Conservation (phyloP, 768 basidiomycete species). For the Boletus vermiculosoides region DNA sequence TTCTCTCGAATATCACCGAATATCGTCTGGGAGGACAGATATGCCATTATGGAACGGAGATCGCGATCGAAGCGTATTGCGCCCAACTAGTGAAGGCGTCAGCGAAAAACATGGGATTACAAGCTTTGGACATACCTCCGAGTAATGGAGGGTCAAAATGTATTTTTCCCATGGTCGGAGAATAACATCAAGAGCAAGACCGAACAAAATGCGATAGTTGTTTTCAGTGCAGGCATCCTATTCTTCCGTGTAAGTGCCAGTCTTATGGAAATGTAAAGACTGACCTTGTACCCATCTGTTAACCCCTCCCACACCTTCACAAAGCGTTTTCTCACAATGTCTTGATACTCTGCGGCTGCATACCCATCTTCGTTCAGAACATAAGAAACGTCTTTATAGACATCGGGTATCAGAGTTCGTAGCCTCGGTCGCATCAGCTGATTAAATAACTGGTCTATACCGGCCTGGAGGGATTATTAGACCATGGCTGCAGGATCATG, state of each 20-base stretch:
- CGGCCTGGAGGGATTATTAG: conserved; percentile 46
- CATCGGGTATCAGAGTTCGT: conserved; percentile 78
- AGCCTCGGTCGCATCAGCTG: conserved; percentile 88
- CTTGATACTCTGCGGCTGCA: conserved; percentile 78
- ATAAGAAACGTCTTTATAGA: conserved; percentile 90
- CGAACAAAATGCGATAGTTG: conserved; percentile 87
- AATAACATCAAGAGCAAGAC: conserved; percentile 79
- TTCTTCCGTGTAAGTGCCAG: conserved; percentile 1
- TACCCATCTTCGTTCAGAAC: conserved; percentile 88
- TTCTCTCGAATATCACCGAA: conserved; percentile 93
- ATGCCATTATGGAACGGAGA: conserved; percentile 76
- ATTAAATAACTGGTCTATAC: conserved; percentile 93
- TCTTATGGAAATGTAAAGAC: neutral
- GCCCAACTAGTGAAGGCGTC: conserved; percentile 61
- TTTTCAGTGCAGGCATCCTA: conserved; percentile 85
- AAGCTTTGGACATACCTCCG: conserved; percentile 58
- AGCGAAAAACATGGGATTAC: neutral
- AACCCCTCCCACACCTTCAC: conserved; percentile 83
- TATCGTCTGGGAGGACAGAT: conserved; percentile 82
- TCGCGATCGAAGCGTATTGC: conserved; percentile 95
- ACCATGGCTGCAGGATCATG: neutral
- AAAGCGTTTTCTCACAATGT: conserved; percentile 87
- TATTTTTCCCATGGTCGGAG: conserved; percentile 97
- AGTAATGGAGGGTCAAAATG: conserved; percentile 75
- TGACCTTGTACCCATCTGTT: conserved; percentile 84